Evolutionary conservation across 108 stramenopile genomes (phyloP).

Genomic region (Cyclotella baltica): DNA sequence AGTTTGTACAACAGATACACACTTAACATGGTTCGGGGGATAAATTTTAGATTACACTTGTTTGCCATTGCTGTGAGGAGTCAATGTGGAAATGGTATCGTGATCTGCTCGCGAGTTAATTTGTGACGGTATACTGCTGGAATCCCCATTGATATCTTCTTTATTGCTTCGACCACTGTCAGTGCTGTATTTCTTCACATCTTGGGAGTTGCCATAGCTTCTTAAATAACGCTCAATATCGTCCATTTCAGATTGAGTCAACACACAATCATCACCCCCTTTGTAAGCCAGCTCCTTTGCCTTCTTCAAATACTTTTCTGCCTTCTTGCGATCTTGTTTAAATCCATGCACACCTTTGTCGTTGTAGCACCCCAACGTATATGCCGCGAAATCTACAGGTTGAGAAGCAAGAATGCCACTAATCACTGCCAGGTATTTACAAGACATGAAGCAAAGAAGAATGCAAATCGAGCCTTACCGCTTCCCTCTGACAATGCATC

Average conservation of each 20-base stretch:
- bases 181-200: no score
- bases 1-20: background rate
- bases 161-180: background rate
- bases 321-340: conserved; percentile 11
- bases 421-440: background rate
- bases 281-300: background rate
- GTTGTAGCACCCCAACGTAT: conserved; percentile 24
- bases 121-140: background rate
- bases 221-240: conserved; percentile 21
- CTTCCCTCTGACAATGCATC: conserved; percentile 23
- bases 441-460: background rate
- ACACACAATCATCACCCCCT: background rate
- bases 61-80: background rate
- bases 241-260: background rate
- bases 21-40: background rate
- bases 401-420: background rate
- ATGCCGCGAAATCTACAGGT: conserved; percentile 22
- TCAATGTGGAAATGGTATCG: conserved; percentile 4
- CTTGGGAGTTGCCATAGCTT: background rate
- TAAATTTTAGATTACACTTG: background rate
- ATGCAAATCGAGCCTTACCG: no score
- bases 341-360: conserved; percentile 23
- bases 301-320: conserved; percentile 10
- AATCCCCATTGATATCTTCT: background rate
- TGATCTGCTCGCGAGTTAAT: background rate